phyloP scores from a whole-genome alignment of 1,284 basidiomycete species.

The Cryptococcus maquisensis region DNA sequence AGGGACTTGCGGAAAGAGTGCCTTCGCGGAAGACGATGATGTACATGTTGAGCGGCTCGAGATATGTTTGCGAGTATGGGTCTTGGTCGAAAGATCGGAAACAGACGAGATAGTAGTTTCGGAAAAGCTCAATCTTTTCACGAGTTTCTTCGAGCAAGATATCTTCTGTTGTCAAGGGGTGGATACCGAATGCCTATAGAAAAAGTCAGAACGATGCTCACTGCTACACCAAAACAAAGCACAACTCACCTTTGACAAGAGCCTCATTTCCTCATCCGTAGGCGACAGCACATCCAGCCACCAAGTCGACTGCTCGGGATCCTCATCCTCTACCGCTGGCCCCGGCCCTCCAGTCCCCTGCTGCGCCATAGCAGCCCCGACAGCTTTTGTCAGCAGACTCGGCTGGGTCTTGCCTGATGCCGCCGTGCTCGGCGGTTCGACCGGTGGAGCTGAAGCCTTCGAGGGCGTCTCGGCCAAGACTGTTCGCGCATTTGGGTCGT shows the following conservation, averaged over 20 bases:
- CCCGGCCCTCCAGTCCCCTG: constrained; percentile 10
- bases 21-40: constrained; percentile 98
- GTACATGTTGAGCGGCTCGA: constrained; percentile 99
- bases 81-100: constrained; percentile 99
- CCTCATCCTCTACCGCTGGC: constrained; percentile 36
- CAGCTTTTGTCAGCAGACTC: constrained; percentile 32
- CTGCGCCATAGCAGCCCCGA: constrained; percentile 20
- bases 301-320: constrained; percentile 79
- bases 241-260: constrained; percentile 73
- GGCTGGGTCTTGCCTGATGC: constrained; percentile 22
- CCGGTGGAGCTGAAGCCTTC: constrained; percentile 1
- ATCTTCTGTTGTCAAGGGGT: constrained; percentile 98
- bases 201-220: background rate
- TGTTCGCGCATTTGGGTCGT: background rate
- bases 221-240: background rate
- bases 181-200: constrained; percentile 84
- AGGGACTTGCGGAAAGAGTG: constrained; percentile 71
- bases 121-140: constrained; percentile 98
- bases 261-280: constrained; percentile 97
- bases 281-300: constrained; percentile 95
- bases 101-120: constrained; percentile 98
- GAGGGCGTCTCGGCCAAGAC: constrained; percentile 21
- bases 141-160: constrained; percentile 99
- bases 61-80: constrained; percentile 91
- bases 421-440: constrained; percentile 12